These are phyloP conservation scores for Globisporangium cederbergense DNA, from an alignment of 352 stramenopile species.

Conservation along the genomic window DNA sequence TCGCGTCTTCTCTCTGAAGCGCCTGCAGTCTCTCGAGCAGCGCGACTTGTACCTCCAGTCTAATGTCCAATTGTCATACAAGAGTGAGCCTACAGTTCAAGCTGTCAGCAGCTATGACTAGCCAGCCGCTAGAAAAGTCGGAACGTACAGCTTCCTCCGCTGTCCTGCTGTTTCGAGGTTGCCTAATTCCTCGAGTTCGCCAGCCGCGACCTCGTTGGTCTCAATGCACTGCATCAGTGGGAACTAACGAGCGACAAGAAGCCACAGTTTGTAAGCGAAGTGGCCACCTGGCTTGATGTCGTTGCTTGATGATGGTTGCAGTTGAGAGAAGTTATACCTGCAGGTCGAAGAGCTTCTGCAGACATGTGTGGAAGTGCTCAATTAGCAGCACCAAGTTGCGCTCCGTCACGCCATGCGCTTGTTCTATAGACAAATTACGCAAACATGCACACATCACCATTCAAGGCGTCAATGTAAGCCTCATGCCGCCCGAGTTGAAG, in stretches of 20 bases:
- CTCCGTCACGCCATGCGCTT: constrained; percentile 11
- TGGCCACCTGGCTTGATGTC: no score
- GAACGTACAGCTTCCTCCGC: constrained; percentile 14
- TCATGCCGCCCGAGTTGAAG: neutral
- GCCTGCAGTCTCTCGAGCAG: constrained; percentile 17
- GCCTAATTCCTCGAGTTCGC: constrained; percentile 7
- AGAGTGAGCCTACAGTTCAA: neutral
- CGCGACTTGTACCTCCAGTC: constrained; percentile 8
- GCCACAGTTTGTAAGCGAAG: no score
- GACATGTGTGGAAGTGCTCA: constrained; percentile 17
- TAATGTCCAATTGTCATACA: constrained; percentile 1
- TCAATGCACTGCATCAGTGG: constrained; percentile 26
- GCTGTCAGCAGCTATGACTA: neutral
- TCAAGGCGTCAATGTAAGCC: no score
- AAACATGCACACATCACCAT: neutral
- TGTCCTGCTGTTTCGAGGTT: neutral
- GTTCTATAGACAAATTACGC: constrained; percentile 3
- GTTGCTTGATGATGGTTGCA: neutral
- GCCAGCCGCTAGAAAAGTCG: neutral
- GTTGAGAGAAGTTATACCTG: constrained; percentile 8
- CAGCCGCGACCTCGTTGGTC: constrained; percentile 11
- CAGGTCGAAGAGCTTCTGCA: constrained; percentile 23
- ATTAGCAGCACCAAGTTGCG: constrained; percentile 19
- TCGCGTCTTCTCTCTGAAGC: constrained; percentile 8
- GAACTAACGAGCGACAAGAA: constrained; percentile 17